Evolutionary conservation across 805 yeast genomes (phyloP).

Genomic region (Kuraishia capsulata): DNA sequence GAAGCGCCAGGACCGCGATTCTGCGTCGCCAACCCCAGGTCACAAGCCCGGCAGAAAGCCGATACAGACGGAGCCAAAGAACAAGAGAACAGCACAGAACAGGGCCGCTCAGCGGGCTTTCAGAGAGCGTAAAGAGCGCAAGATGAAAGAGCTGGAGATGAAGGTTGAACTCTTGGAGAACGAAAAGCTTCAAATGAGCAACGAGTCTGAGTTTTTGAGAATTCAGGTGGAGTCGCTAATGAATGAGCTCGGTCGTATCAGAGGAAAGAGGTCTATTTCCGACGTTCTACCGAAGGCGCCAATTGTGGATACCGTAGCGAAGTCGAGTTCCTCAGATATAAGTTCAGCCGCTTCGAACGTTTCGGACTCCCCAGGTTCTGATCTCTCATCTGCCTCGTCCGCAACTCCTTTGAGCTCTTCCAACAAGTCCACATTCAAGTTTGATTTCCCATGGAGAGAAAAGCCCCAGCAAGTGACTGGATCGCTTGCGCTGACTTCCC

Average conservation of each 20-base stretch:
- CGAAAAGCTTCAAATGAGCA: slow-evolving; percentile 55
- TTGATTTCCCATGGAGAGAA: slow-evolving; percentile 47
- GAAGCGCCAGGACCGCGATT: too few relatives aligned
- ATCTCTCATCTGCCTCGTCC: background rate
- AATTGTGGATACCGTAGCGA: slow-evolving; percentile 4
- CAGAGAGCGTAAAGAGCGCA: slow-evolving; percentile 85
- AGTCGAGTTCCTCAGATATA: background rate
- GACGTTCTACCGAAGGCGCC: slow-evolving; percentile 5
- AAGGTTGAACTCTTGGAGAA: slow-evolving; percentile 67
- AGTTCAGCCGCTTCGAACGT: slow-evolving; percentile 1
- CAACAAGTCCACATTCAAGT: slow-evolving; percentile 35
- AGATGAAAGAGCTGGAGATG: slow-evolving; percentile 77
- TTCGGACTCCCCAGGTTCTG: background rate
- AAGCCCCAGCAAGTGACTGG: background rate
- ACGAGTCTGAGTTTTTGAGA: slow-evolving; percentile 67
- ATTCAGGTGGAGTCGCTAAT: slow-evolving; percentile 70
- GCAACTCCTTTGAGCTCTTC: background rate
- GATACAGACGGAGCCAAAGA: slow-evolving; percentile 55
- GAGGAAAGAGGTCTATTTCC: slow-evolving; percentile 20
- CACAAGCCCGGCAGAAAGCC: slow-evolving; percentile 77
- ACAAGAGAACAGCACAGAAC: slow-evolving; percentile 91
- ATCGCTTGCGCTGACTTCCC: background rate
- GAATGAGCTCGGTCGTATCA: slow-evolving; percentile 56
- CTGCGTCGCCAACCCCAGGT: background rate
- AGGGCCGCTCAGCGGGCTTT: slow-evolving; percentile 98